Percentiles rank a stretch among this genome's conserved stretches.
Evolutionary conservation across 257 asterid species (phyloP).

Genomic region (Solanum sitiens): DNA sequence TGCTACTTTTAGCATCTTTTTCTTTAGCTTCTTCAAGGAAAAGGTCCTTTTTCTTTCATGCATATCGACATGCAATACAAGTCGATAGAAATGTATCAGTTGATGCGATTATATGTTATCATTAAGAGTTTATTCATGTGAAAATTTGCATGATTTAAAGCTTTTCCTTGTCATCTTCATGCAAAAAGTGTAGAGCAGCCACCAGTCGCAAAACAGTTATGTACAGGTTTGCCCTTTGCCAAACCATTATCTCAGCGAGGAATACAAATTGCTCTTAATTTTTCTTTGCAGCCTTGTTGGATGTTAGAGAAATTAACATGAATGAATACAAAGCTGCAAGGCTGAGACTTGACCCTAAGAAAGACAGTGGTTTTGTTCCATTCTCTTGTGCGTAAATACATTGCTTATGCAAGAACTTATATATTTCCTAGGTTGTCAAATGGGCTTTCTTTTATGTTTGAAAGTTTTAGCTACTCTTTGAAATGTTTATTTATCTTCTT

Average conservation of each 20-base stretch:
- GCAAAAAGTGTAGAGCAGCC: constrained; percentile 60
- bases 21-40: neutral
- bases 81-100: neutral
- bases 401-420: constrained; percentile 83
- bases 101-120: neutral
- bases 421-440: constrained; percentile 68
- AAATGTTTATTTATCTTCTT: constrained; percentile 10
- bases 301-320: constrained; percentile 28
- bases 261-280: constrained; percentile 5
- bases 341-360: constrained; percentile 74
- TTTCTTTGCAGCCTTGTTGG: constrained; percentile 41
- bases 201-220: constrained; percentile 54
- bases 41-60: neutral
- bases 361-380: constrained; percentile 76
- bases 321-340: constrained; percentile 30
- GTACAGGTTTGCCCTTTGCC: constrained; percentile 44
- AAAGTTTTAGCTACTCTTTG: constrained; percentile 1
- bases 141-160: neutral
- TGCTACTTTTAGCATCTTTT: neutral
- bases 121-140: neutral
- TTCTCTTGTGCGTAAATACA: constrained; percentile 90
- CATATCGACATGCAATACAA: neutral
- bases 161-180: constrained; percentile 68
- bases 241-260: neutral
- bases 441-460: constrained; percentile 5